Percentiles rank a stretch among this genome's conserved stretches.
phyloP scores from a whole-genome alignment of 2,329 filamentous ascomycete species.

The Ceratocystis eucalypticola region DNA sequence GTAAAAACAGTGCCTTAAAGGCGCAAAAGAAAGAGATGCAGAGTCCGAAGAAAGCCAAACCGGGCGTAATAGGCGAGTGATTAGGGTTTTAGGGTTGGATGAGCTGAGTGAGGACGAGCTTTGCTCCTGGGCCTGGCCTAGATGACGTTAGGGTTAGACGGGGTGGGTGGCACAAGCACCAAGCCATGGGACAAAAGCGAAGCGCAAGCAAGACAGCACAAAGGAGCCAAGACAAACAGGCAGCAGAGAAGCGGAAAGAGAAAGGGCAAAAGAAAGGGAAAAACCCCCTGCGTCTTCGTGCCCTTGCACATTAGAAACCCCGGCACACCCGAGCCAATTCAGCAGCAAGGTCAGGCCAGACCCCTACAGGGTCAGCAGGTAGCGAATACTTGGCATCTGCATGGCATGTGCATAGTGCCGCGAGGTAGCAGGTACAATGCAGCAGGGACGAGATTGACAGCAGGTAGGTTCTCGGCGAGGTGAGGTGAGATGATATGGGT shows the following conservation, averaged over 20 bases:
- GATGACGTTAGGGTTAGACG: neutral
- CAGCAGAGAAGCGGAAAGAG: too few relatives aligned
- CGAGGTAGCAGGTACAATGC: neutral
- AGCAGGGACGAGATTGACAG: neutral
- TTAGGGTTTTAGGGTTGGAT: neutral
- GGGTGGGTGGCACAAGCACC: neutral
- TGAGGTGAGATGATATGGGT: neutral
- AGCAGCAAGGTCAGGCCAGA: neutral
- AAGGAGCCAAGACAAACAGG: too few relatives aligned
- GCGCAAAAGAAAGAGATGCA: neutral
- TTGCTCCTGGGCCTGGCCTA: neutral
- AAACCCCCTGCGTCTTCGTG: neutral
- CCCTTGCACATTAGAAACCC: neutral
- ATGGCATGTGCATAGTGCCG: neutral
- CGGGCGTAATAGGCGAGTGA: neutral
- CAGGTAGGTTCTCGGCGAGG: neutral
- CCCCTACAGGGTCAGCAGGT: neutral
- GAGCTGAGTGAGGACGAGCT: neutral
- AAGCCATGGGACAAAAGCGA: neutral
- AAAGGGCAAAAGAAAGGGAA: too few relatives aligned
- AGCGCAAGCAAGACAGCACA: too few relatives aligned
- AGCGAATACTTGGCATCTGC: neutral
- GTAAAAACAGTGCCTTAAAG: too few relatives aligned
- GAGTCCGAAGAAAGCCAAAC: neutral
- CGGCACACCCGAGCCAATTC: neutral